phyloP scores from a whole-genome alignment of 805 yeast genomes.

The Metschnikowia colocasiae region DNA sequence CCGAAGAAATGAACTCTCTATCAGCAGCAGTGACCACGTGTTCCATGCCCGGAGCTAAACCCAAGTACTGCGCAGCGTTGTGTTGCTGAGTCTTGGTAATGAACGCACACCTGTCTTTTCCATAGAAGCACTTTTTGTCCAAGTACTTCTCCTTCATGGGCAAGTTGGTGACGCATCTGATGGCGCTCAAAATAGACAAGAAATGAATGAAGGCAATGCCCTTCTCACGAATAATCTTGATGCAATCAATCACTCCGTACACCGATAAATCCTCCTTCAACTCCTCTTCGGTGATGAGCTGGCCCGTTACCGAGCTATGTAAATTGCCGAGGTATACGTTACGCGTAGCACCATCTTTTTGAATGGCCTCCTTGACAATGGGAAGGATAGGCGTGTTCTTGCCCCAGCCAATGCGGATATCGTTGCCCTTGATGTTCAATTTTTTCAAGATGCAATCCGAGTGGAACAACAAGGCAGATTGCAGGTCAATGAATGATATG shows the following conservation, averaged over 20 bases:
- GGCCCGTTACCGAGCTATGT: slow-evolving; percentile 51
- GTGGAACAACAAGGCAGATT: slow-evolving; percentile 85
- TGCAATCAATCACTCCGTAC: slow-evolving; percentile 81
- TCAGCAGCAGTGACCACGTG: slow-evolving; percentile 70
- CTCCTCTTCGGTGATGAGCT: slow-evolving; percentile 56
- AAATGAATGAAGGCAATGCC: slow-evolving; percentile 91
- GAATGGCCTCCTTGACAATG: slow-evolving; percentile 69
- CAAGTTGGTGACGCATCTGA: slow-evolving; percentile 73
- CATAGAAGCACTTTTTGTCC: slow-evolving; percentile 79
- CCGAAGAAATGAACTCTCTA: slow-evolving; percentile 60
- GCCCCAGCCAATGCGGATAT: slow-evolving; percentile 92
- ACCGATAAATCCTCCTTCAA: slow-evolving; percentile 60
- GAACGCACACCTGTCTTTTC: slow-evolving; percentile 93
- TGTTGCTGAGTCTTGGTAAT: slow-evolving; percentile 94
- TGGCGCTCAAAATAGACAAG: slow-evolving; percentile 80
- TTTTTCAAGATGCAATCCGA: slow-evolving; percentile 88
- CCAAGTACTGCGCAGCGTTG: slow-evolving; percentile 92
- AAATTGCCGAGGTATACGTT: slow-evolving; percentile 87
- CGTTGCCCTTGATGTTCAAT: slow-evolving; percentile 73
- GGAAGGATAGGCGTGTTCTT: slow-evolving; percentile 72
- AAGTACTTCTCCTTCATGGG: slow-evolving; percentile 65
- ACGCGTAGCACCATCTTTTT: slow-evolving; percentile 86
- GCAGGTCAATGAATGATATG: slow-evolving; percentile 83
- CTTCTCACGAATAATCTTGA: slow-evolving; percentile 74
- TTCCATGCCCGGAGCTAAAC: slow-evolving; percentile 86